Percentiles rank a stretch among this genome's conserved stretches.
Conservation (phyloP, 176 grass and related monocot genomes). For the Oryza brachyantha region DNA sequence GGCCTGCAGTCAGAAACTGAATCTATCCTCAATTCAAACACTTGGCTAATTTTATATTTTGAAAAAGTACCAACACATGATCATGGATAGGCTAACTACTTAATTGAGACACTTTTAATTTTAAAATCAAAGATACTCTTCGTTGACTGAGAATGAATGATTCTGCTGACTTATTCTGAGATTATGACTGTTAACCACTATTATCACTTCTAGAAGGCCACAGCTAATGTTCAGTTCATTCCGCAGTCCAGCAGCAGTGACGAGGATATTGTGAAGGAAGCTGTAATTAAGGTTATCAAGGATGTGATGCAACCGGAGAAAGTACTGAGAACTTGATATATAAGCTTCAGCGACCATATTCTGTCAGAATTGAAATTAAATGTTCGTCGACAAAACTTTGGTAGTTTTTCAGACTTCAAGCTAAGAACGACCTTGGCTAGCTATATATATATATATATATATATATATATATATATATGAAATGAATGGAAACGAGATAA, state of each 20-base stretch:
- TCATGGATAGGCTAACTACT: not conserved
- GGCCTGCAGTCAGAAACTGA: not conserved
- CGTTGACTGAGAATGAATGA: not conserved
- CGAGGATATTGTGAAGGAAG: slow-evolving; percentile 14
- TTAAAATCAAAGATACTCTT: not conserved
- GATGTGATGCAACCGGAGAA: not conserved
- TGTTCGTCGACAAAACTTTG: not conserved
- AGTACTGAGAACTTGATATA: no score
- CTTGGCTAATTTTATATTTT: not conserved
- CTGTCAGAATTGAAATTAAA: not conserved
- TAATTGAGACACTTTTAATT: not conserved
- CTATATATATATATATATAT: no score
- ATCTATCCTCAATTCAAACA: not conserved
- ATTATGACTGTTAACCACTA: not conserved
- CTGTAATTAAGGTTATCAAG: not conserved
- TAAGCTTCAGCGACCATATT: not conserved
- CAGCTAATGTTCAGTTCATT: not conserved
- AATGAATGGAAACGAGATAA: not conserved
- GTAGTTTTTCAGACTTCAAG: not conserved
- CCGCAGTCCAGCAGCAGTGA: slow-evolving; percentile 9
- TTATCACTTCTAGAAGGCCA: not conserved
- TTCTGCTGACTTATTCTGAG: not conserved
- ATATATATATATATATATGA: no score
- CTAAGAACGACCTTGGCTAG: not conserved
- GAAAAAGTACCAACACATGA: not conserved